phyloP scores from a whole-genome alignment of 768 basidiomycete species.

The Phylloporus arenicola region DNA sequence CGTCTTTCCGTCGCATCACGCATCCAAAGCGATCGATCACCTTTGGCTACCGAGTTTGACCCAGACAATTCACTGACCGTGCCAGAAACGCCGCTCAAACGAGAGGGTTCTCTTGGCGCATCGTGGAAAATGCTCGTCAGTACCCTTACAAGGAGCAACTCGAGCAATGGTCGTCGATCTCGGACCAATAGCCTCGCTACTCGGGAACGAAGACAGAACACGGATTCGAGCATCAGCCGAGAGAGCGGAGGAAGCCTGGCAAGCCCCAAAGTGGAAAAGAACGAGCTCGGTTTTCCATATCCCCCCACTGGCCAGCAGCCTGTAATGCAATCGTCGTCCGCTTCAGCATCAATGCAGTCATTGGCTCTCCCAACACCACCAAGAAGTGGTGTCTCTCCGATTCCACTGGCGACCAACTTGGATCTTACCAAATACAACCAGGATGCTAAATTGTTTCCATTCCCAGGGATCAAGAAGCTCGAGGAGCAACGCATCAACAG shows the following conservation, averaged over 20 bases:
- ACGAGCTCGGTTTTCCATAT: slow-evolving; percentile 33
- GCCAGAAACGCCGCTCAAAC: slow-evolving; percentile 48
- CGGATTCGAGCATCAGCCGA: slow-evolving; percentile 67
- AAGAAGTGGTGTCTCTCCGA: slow-evolving; percentile 64
- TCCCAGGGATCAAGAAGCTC: slow-evolving; percentile 78
- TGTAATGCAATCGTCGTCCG: slow-evolving; percentile 58
- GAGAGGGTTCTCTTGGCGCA: slow-evolving; percentile 50
- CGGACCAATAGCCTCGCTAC: slow-evolving; percentile 71
- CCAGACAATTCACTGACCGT: slow-evolving; percentile 43
- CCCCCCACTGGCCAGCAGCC: slow-evolving; percentile 48
- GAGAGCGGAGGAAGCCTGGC: slow-evolving; percentile 72
- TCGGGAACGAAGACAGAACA: slow-evolving; percentile 61
- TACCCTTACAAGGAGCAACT: slow-evolving; percentile 60
- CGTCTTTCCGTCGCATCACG: slow-evolving; percentile 60
- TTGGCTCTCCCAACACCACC: slow-evolving; percentile 50
- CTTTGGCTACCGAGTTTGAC: slow-evolving; percentile 44
- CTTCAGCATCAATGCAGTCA: slow-evolving; percentile 58
- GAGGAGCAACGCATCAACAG: slow-evolving; percentile 60
- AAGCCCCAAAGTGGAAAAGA: slow-evolving; percentile 56
- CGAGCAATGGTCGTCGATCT: slow-evolving; percentile 67
- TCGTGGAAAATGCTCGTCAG: slow-evolving; percentile 69
- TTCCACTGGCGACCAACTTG: slow-evolving; percentile 66
- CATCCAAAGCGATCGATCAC: slow-evolving; percentile 56
- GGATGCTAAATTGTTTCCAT: slow-evolving; percentile 77
- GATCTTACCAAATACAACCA: slow-evolving; percentile 67